Base-by-base conservation (phyloP, 371 early-diverging fungal species). In the Amoeboaphelidium protococcarum region DNA sequence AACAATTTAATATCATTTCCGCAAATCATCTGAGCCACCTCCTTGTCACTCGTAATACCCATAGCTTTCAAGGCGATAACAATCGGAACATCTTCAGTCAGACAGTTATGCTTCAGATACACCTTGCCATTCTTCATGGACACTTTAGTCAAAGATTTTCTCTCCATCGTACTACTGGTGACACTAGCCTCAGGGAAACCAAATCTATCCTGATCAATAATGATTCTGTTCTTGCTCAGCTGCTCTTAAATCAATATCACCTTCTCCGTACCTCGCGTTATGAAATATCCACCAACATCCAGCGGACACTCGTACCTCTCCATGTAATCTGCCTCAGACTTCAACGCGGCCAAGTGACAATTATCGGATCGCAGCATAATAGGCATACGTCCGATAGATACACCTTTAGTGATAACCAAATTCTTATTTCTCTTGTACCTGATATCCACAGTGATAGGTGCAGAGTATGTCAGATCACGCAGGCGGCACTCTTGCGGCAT, bases 171-270 rank as follows among this genome's bases (percentile, higher is more conserved):
- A 22, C 85, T 84, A 65, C 85, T 65, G 25, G 84, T 86, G 3
- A 94, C 95, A 47, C 69, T 74, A 31, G 89, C 85, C 42, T 65
- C 64, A 44, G 91, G 75, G 25, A 69, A 63, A 0, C 90, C 90
- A 56, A 78, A 82, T n/a, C n/a, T n/a, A n/a, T n/a, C n/a, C 0
- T 68, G 67, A 50, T 98, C 97, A 20, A 98, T 84, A 59, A 99
- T 86, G 50, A 99, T 99, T 66, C 99, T 79, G 69, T 99, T 99
- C 65, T 98, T 98, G n/a, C 90, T 85, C 60, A 99, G 69, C 56
- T 99, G 99, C 67, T 99, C 99, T 64, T 99, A 99, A 23, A 99
- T 95, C 48, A 99, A 59, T 68, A 99, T 90, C 2, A 99, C 99
- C 63, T 97, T 92, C 63, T 99, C 99, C 0, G 85, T 80, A 24